These are phyloP conservation scores for Termitomyces sp. DNA, from an alignment of 768 basidiomycete genomes.

Conservation along the genomic window DNA sequence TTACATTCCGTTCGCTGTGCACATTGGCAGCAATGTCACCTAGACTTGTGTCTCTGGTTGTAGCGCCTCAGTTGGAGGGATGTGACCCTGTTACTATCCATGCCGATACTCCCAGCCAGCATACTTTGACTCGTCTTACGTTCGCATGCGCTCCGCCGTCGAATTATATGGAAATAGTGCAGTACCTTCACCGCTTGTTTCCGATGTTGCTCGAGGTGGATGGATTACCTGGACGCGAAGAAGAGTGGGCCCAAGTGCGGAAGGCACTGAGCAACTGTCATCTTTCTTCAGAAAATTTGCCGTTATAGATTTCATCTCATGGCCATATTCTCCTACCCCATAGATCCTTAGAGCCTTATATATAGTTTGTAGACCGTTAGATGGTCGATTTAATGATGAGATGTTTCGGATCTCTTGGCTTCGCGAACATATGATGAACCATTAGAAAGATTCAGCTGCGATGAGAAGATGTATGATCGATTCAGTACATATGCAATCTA, in stretches of 20 bases:
- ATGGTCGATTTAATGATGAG: neutral
- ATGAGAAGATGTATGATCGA: neutral
- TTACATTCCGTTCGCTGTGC: conserved; percentile 23
- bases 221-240: conserved; percentile 26
- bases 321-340: neutral
- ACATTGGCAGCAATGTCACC: conserved; percentile 19
- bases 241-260: conserved; percentile 20
- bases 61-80: conserved; percentile 21
- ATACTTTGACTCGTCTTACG: conserved; percentile 26
- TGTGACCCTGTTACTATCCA: neutral
- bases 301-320: conserved; percentile 1
- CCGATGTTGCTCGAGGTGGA: conserved; percentile 30
- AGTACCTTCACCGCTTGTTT: conserved; percentile 29
- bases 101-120: conserved; percentile 11
- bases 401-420: neutral
- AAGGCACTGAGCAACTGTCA: conserved; percentile 1
- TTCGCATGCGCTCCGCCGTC: conserved; percentile 25
- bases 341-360: conserved; percentile 4
- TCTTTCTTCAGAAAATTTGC: neutral
- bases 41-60: conserved; percentile 22
- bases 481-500: neutral
- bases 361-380: neutral
- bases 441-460: neutral
- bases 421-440: no score
- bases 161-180: conserved; percentile 20